These are phyloP conservation scores for Penicillium angulare DNA, from an alignment of 495 filamentous ascomycete genomes.

Conservation along the genomic window DNA sequence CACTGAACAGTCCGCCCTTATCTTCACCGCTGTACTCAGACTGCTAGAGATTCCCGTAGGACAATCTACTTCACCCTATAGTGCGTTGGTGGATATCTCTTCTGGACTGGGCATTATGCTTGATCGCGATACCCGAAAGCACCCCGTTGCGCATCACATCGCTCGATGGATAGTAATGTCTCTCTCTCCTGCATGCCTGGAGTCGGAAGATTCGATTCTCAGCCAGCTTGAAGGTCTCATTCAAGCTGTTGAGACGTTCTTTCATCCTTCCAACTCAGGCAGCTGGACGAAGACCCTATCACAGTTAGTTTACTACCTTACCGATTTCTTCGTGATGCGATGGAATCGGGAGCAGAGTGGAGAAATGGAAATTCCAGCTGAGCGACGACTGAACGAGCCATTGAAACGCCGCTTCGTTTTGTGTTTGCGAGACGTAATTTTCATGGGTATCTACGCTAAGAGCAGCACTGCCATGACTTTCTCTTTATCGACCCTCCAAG, in stretches of 20 bases:
- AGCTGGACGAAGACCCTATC: constrained; percentile 86
- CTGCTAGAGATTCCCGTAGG: constrained; percentile 96
- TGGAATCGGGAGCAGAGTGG: constrained; percentile 94
- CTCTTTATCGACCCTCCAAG: constrained; percentile 84
- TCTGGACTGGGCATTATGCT: constrained; percentile 81
- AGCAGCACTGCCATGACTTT: constrained; percentile 87
- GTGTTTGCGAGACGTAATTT: constrained; percentile 86
- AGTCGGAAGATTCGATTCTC: constrained; percentile 74
- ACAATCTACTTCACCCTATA: constrained; percentile 91
- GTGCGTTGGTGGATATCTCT: constrained; percentile 71
- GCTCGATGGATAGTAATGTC: constrained; percentile 96
- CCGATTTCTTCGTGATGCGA: constrained; percentile 95
- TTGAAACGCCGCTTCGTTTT: constrained; percentile 89
- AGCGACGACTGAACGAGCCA: constrained; percentile 73
- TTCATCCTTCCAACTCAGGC: constrained; percentile 96
- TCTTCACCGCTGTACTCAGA: constrained; percentile 88
- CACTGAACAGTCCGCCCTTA: constrained; percentile 83
- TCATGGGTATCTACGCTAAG: constrained; percentile 98
- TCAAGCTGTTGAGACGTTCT: constrained; percentile 96
- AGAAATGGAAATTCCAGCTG: constrained; percentile 79
- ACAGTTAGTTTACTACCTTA: constrained; percentile 87
- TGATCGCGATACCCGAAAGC: constrained; percentile 88
- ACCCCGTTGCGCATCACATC: constrained; percentile 86
- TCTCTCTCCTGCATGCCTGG: constrained; percentile 79
- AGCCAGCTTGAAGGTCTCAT: constrained; percentile 88